phyloP scores from a whole-genome alignment of 805 yeast species.

The Jamesozyma gamospora region DNA sequence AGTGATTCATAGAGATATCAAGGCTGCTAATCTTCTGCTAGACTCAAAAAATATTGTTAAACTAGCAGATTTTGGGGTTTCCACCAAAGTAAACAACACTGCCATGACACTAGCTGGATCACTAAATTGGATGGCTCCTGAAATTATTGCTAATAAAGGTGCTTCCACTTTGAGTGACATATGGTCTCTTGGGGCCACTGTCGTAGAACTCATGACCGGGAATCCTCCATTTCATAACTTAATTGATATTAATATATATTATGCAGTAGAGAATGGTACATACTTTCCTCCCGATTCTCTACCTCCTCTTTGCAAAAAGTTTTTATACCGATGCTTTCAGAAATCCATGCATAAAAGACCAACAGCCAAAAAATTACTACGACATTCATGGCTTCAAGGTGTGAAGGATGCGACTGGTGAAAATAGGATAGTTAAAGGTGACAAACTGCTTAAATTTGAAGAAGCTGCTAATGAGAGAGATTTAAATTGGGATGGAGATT shows the following conservation, averaged over 20 bases:
- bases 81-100: conserved; percentile 63
- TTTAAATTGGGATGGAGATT: conserved; percentile 23
- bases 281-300: conserved; percentile 29
- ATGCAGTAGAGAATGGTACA: conserved; percentile 32
- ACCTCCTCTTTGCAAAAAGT: conserved; percentile 50
- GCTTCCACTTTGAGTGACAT: conserved; percentile 83
- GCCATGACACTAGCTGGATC: conserved; percentile 69
- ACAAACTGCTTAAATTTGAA: conserved; percentile 17
- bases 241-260: conserved; percentile 29
- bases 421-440: conserved; percentile 3
- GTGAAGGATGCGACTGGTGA: conserved; percentile 3
- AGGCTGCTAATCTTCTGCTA: conserved; percentile 81
- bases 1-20: conserved; percentile 85
- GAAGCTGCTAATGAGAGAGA: conserved; percentile 17
- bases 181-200: conserved; percentile 93
- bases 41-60: conserved; percentile 67
- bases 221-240: conserved; percentile 75
- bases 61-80: conserved; percentile 93
- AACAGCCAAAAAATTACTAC: conserved; percentile 48
- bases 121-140: conserved; percentile 99
- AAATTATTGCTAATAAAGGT: conserved; percentile 74
- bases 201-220: conserved; percentile 76
- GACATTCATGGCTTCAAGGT: conserved; percentile 41
- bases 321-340: conserved; percentile 58
- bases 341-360: conserved; percentile 63